Percentiles rank a stretch among this genome's conserved stretches.
These are phyloP conservation scores for Syncephalastrum racemosum DNA, from an alignment of 371 early-diverging fungal species.

Conservation along the genomic window DNA sequence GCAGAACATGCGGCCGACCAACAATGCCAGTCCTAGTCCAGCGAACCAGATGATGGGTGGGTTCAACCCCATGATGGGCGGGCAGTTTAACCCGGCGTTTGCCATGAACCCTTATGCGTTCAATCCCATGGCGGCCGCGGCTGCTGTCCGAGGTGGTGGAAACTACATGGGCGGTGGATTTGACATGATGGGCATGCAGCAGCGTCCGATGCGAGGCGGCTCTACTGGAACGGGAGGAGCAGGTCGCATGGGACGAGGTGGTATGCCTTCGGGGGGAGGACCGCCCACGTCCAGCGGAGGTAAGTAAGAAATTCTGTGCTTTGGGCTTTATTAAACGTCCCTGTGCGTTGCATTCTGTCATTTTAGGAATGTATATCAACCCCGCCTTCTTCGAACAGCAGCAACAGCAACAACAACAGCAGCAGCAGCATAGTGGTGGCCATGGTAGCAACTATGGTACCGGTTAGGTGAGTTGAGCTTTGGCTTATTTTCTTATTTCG, in stretches of 20 bases:
- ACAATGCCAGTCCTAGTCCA: background rate
- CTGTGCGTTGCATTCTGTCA: background rate
- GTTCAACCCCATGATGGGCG: slow-evolving; percentile 30
- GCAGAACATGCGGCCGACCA: slow-evolving; percentile 7
- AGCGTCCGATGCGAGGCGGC: too few relatives aligned
- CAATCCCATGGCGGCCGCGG: slow-evolving; percentile 24
- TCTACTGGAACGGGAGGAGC: slow-evolving; percentile 16
- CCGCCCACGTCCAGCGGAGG: slow-evolving; percentile 30
- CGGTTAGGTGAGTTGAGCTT: too few relatives aligned
- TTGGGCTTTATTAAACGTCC: background rate
- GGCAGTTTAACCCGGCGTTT: slow-evolving; percentile 19
- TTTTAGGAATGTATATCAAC: slow-evolving; percentile 46
- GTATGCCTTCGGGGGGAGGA: slow-evolving; percentile 23
- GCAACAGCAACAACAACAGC: slow-evolving; percentile 10
- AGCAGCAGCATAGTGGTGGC: too few relatives aligned
- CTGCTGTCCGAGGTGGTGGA: slow-evolving; percentile 21
- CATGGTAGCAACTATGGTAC: too few relatives aligned
- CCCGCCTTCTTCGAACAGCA: slow-evolving; percentile 54
- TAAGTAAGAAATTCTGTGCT: background rate
- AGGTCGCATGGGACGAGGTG: slow-evolving; percentile 20
- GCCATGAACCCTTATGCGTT: slow-evolving; percentile 29
- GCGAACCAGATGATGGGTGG: slow-evolving; percentile 19
- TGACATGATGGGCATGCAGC: slow-evolving; percentile 35
- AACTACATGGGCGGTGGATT: slow-evolving; percentile 32
- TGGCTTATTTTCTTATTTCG: too few relatives aligned